Base-by-base conservation (phyloP, 352 stramenopile species). In the Blastocystis hominis region DNA sequence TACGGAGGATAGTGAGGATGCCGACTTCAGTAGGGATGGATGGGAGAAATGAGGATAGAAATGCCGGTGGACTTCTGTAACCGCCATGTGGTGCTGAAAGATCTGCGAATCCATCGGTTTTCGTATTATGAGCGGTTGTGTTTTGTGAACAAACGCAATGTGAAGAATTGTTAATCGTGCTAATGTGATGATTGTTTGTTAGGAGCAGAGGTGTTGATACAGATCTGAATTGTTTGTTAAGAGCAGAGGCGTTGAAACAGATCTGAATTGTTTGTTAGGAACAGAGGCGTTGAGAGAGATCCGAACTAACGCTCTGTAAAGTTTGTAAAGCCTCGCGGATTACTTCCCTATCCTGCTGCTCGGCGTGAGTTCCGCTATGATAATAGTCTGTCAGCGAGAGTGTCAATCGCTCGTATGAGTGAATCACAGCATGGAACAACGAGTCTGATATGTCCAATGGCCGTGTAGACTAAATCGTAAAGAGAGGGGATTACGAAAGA, bases 111-210 rank as follows among this genome's bases (percentile, higher is more conserved):
- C 40, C 54, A 34, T 7, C 72, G 7, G 2, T 84, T 84, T 30
- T 47, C 20, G n/a, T 20, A 53, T 30, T 84, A 84, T 30, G 47
- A 84, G 36, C 44, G 68, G 30, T 69, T 84, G 72, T 84, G 72
- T 68, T 84, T 66, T 64, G 72, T 84, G 36, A 84, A 84, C 72
- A 84, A 84, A 66, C 9, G 47, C 4, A 13, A 66, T 53, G 72
- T 84, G n/a, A 50, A 53, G 13, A 84, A 84, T 68, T 66, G 72
- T 84, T 84, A 13, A 30, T 20, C 55, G 9, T 63, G 55, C 24
- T 30, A 30, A 30, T 30, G 24, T 30, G 24, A 30, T 30, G 24
- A 36, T 63, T 63, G 55, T 63, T 63, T 7, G 55, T 20, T 9
- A 56, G 50, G 50, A 9, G 9, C 20, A 20, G 50, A 20, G 20